phyloP scores from a whole-genome alignment of 345 rosid genomes.

The Eutrema japonicum region DNA sequence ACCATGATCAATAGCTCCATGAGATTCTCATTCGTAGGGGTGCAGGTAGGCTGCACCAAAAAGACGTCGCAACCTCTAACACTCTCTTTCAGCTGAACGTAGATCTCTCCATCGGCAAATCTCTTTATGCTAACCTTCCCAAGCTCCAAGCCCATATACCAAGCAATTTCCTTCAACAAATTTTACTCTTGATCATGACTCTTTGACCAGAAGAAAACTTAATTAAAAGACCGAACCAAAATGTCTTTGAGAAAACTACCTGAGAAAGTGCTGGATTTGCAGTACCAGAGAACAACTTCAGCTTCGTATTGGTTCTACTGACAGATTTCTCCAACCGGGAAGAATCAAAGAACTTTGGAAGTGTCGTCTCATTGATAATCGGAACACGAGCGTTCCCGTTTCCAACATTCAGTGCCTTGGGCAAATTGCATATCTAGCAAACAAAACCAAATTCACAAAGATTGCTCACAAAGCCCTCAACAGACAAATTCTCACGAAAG shows the following conservation, averaged over 20 bases:
- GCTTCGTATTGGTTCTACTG: slow-evolving; percentile 47
- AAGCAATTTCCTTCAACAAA: slow-evolving; percentile 78
- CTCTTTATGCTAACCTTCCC: slow-evolving; percentile 89
- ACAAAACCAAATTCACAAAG: slow-evolving; percentile 15
- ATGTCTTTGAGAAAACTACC: slow-evolving; percentile 42
- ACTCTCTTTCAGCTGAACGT: slow-evolving; percentile 94
- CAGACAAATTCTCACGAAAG: no score
- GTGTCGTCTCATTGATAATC: slow-evolving; percentile 52
- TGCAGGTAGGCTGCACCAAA: slow-evolving; percentile 93
- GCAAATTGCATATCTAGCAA: slow-evolving; percentile 57
- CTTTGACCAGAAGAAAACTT: neutral
- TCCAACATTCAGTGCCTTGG: slow-evolving; percentile 44
- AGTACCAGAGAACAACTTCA: slow-evolving; percentile 73
- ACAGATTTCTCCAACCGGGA: slow-evolving; percentile 55
- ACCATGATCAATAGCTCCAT: slow-evolving; percentile 94
- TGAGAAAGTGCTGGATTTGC: slow-evolving; percentile 74
- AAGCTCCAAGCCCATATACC: slow-evolving; percentile 95
- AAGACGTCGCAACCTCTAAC: slow-evolving; percentile 96
- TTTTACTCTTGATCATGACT: neutral
- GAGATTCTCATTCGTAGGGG: slow-evolving; percentile 97
- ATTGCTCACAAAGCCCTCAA: no score
- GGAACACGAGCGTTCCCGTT: slow-evolving; percentile 60
- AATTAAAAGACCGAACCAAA: neutral
- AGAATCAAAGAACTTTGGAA: slow-evolving; percentile 64
- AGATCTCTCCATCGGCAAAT: slow-evolving; percentile 95